Base-by-base conservation (phyloP, 192 early-diverging fungal species). In the Chytriomyces sp. region DNA sequence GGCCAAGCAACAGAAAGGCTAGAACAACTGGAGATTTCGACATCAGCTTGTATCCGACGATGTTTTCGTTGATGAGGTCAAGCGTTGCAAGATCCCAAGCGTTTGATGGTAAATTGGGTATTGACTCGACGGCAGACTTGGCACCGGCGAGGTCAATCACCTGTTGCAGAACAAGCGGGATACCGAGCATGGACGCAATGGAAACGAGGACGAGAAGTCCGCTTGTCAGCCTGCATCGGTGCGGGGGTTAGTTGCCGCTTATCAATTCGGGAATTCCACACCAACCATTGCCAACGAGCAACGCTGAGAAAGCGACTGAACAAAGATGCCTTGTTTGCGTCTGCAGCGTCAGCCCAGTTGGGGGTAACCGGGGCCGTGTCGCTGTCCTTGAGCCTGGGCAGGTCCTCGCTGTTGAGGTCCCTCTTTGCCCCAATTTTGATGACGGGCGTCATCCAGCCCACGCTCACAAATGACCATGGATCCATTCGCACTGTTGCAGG, bases 131-230 rank as follows among this genome's bases (percentile, higher is more conserved):
- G 35, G 66, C 28, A 1, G 49, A 13, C 6, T 48, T 43, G 76
- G 23, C 24, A 4, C 5, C 50, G 1, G 57, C 66, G 26, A 69
- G 57, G 28, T 69, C 60, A 50, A 77, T 77, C 9, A 77, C 53
- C 35, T 67, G 65, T 24, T 77, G 76, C 8, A 77, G 67, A 2
- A 77, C 57, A 16, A 77, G 48, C 16, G 76, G 67, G 16, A 45
- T 57, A 13, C 67, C 50, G 11, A 59, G 11, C 8, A 20, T n/a
- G 35, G 47, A 3, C 9, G 67, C 76, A 16, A 69, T 67, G n/a
- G 24, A 44, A 20, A 77, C 26, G 24, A 69, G 50, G 20, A 57
- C 48, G 9, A 68, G 26, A 11, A 70, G 10, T 2, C 76, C 76
- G 28, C 64, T 57, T 8, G 44, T 9, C 7, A 76, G 8, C 75